phyloP scores from a whole-genome alignment of 2,329 filamentous ascomycete species.

The Cercospora canescens region DNA sequence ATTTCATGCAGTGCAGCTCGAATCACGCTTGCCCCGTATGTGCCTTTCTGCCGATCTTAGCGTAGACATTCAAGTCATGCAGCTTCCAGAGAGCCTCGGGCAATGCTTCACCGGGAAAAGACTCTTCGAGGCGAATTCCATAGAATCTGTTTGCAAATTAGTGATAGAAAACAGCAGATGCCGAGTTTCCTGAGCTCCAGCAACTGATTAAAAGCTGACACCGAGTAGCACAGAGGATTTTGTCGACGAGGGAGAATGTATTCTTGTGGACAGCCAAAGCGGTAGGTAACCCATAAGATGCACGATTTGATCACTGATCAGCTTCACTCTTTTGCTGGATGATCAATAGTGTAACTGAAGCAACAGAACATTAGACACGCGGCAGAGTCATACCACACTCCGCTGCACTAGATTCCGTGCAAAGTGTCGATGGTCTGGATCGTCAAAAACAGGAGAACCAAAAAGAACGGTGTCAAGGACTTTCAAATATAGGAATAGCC shows the following conservation, averaged over 20 bases:
- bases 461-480: conserved; percentile 2
- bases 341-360: too few relatives aligned
- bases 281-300: not conserved
- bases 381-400: not conserved
- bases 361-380: not conserved
- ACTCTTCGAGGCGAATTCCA: not conserved
- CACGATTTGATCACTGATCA: too few relatives aligned
- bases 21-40: too few relatives aligned
- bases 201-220: not conserved
- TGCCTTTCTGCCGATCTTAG: too few relatives aligned
- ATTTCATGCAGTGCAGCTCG: too few relatives aligned
- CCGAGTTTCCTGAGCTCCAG: not conserved
- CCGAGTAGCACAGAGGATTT: not conserved
- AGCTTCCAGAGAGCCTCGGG: too few relatives aligned
- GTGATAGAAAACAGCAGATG: not conserved
- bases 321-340: too few relatives aligned
- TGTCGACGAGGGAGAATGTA: not conserved
- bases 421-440: not conserved
- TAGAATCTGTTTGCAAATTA: not conserved
- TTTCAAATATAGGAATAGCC: conserved; percentile 8
- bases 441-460: not conserved
- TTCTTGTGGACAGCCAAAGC: not conserved
- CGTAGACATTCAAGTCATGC: too few relatives aligned
- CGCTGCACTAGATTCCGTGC: not conserved
- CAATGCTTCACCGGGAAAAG: not conserved